Evolutionary conservation across 495 filamentous ascomycete species (phyloP).

Genomic region (Lasiosphaeria ovina): DNA sequence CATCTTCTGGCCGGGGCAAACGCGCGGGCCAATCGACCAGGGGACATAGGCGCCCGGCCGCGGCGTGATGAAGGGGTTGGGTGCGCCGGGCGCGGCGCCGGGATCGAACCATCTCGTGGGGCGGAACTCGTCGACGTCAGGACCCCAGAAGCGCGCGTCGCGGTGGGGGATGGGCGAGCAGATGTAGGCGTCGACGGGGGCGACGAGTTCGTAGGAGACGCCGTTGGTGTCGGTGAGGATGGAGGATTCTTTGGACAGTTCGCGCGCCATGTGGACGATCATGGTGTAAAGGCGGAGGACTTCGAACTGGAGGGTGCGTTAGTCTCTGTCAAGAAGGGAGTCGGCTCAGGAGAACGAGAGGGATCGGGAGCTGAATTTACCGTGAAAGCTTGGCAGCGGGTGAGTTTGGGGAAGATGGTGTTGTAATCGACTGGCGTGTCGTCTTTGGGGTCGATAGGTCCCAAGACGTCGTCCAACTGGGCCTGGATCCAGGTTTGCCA

Average conservation of each 20-base stretch:
- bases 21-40: constrained; percentile 44
- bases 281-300: constrained; percentile 48
- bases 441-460: background rate
- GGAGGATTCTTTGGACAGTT: constrained; percentile 8
- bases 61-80: constrained; percentile 25
- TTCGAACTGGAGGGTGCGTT: constrained; percentile 36
- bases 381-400: constrained; percentile 45
- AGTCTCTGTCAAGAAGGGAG: background rate
- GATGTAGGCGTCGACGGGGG: constrained; percentile 42
- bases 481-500: constrained; percentile 37
- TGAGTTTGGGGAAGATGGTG: constrained; percentile 36
- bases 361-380: constrained; percentile 16
- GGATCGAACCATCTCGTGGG: constrained; percentile 52
- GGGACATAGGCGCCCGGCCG: constrained; percentile 38
- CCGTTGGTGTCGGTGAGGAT: background rate
- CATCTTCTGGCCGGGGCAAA: constrained; percentile 51
- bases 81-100: constrained; percentile 9
- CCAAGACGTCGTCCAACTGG: constrained; percentile 20
- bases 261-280: constrained; percentile 39
- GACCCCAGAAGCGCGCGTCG: constrained; percentile 48
- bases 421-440: constrained; percentile 26
- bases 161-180: constrained; percentile 54
- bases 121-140: constrained; percentile 47
- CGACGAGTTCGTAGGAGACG: background rate
- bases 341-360: background rate